A percentile compares a stretch with the other conserved stretches of the same genome.
Conservation (phyloP, 805 yeast species). For the Metschnikowia lunata region DNA sequence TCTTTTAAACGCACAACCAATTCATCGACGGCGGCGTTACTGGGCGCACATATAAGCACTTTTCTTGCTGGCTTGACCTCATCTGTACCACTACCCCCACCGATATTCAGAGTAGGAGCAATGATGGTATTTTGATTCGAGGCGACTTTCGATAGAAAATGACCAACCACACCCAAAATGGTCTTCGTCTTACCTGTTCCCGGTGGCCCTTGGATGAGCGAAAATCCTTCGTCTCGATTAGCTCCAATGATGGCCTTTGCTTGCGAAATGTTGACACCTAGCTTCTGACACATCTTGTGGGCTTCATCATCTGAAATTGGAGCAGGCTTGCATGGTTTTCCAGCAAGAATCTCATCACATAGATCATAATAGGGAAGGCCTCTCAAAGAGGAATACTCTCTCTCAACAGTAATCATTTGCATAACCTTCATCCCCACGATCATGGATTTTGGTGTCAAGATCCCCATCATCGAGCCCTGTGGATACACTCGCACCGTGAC, state of each 20-base stretch:
- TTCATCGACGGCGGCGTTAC: slow-evolving; percentile 98
- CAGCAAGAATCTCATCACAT: slow-evolving; percentile 59
- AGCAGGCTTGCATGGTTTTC: slow-evolving; percentile 50
- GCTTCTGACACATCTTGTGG: slow-evolving; percentile 43
- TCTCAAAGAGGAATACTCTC: slow-evolving; percentile 81
- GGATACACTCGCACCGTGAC: slow-evolving; percentile 67
- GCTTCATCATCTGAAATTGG: slow-evolving; percentile 32
- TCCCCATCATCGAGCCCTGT: slow-evolving; percentile 46
- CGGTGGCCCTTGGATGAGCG: slow-evolving; percentile 97
- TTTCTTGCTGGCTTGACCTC: slow-evolving; percentile 41
- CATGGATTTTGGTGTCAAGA: slow-evolving; percentile 58
- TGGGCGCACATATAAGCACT: slow-evolving; percentile 91
- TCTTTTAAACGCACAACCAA: slow-evolving; percentile 73
- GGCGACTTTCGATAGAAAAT: slow-evolving; percentile 46
- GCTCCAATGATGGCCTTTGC: slow-evolving; percentile 84
- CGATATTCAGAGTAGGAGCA: slow-evolving; percentile 17
- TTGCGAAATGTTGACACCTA: slow-evolving; percentile 79
- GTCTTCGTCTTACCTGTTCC: slow-evolving; percentile 99
- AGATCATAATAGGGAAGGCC: slow-evolving; percentile 83
- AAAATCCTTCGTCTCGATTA: slow-evolving; percentile 65
- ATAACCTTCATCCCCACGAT: slow-evolving; percentile 69
- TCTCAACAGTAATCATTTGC: slow-evolving; percentile 87
- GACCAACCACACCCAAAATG: slow-evolving; percentile 84
- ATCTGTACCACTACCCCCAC: slow-evolving; percentile 24
- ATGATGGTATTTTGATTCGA: slow-evolving; percentile 16